phyloP scores from a whole-genome alignment of 2,329 filamentous ascomycete genomes.

The Cercospora citrullina region DNA sequence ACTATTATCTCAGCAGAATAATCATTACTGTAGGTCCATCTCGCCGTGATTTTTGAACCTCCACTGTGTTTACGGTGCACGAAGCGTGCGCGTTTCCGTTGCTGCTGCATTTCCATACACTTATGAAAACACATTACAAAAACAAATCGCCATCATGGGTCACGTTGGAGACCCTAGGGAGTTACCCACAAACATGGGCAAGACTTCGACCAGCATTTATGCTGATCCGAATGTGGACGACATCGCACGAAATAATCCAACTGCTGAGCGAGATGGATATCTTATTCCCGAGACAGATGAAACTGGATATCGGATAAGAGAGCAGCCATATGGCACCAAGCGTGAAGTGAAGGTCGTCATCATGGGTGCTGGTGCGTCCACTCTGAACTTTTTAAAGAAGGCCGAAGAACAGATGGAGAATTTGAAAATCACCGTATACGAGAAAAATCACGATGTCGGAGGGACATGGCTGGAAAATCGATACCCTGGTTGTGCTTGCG shows the following conservation, averaged over 20 bases:
- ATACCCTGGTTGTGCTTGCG: slow-evolving; percentile 48
- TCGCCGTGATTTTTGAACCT: not conserved
- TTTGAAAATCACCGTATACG: slow-evolving; percentile 43
- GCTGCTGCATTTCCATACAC: not conserved
- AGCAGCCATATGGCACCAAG: slow-evolving; percentile 48
- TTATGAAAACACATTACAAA: not conserved
- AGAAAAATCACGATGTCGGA: slow-evolving; percentile 42
- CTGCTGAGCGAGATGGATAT: slow-evolving; percentile 36
- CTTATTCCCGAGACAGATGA: slow-evolving; percentile 42
- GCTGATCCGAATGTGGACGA: slow-evolving; percentile 29
- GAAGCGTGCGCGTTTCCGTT: not conserved
- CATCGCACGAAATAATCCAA: slow-evolving; percentile 26
- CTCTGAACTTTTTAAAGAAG: slow-evolving; percentile 47
- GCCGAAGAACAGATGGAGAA: slow-evolving; percentile 46
- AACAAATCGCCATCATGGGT: slow-evolving; percentile 6
- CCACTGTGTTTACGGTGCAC: not conserved
- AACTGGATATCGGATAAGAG: slow-evolving; percentile 45
- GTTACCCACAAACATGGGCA: not conserved
- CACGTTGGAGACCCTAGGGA: slow-evolving; percentile 7
- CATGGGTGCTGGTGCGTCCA: slow-evolving; percentile 48
- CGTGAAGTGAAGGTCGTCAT: slow-evolving; percentile 43
- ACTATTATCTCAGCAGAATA: not conserved
- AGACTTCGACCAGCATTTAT: slow-evolving; percentile 24
- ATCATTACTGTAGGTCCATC: not conserved
- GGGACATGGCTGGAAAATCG: slow-evolving; percentile 40